These are phyloP conservation scores for Eustoma russellianum DNA, from an alignment of 257 asterid genomes.

Conservation along the genomic window DNA sequence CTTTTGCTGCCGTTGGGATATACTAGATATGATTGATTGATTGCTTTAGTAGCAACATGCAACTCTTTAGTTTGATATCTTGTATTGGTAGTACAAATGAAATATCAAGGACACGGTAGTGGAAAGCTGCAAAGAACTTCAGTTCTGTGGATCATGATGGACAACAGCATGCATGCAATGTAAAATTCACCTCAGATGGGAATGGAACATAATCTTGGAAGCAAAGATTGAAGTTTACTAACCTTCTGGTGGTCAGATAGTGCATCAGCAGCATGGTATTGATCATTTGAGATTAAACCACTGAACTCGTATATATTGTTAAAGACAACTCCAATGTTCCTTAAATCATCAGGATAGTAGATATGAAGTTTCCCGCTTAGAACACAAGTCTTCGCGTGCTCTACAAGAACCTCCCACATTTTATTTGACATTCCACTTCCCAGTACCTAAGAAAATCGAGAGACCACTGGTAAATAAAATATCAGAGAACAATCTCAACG, in stretches of 20 bases:
- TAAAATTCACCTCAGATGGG: too few relatives aligned
- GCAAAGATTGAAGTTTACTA: constrained; percentile 7
- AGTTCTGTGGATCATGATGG: too few relatives aligned
- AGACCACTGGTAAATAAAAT: constrained; percentile 6
- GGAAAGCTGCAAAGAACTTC: too few relatives aligned
- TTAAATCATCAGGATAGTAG: constrained; percentile 76
- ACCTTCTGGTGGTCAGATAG: constrained; percentile 87
- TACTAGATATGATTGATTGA: too few relatives aligned
- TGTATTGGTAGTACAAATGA: too few relatives aligned
- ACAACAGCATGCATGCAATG: too few relatives aligned
- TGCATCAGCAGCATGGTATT: constrained; percentile 61
- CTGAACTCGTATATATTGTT: constrained; percentile 67
- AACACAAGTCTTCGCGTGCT: constrained; percentile 90
- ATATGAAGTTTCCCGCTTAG: constrained; percentile 81
- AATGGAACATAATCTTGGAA: too few relatives aligned
- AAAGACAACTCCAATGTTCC: constrained; percentile 73
- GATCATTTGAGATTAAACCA: constrained; percentile 75
- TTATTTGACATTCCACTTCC: constrained; percentile 97
- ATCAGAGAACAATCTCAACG: constrained; percentile 5
- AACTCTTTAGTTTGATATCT: too few relatives aligned
- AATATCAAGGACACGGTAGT: too few relatives aligned
- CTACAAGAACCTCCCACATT: constrained; percentile 94
- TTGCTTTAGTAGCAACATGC: too few relatives aligned
- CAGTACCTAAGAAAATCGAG: constrained; percentile 48
- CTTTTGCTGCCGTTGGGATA: too few relatives aligned